A percentile compares a stretch with the other conserved stretches of the same genome.
These are phyloP conservation scores for Suhomyces sp. DNA, from an alignment of 805 yeast genomes.

Conservation along the genomic window DNA sequence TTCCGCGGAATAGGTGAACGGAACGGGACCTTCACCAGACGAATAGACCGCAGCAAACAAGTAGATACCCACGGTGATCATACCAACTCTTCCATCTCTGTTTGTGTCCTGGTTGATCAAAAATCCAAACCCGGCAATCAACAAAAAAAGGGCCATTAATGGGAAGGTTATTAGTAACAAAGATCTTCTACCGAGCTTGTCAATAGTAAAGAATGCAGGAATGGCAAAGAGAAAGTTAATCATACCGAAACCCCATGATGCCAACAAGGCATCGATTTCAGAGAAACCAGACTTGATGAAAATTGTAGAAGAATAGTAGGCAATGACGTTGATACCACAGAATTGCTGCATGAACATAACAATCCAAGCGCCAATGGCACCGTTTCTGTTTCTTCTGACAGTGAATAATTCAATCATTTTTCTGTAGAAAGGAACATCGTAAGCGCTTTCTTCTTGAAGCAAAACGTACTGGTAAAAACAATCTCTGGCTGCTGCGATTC, in stretches of 20 bases:
- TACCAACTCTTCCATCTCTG: slow-evolving; percentile 56
- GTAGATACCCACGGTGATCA: slow-evolving; percentile 71
- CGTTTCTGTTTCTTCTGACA: slow-evolving; percentile 79
- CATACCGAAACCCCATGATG: slow-evolving; percentile 86
- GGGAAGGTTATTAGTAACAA: slow-evolving; percentile 61
- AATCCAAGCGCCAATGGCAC: slow-evolving; percentile 74
- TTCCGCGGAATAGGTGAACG: slow-evolving; percentile 86
- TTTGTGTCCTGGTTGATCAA: slow-evolving; percentile 51
- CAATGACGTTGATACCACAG: slow-evolving; percentile 87
- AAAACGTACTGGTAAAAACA: slow-evolving; percentile 56
- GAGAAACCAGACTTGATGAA: slow-evolving; percentile 66
- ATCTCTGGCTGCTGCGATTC: slow-evolving; percentile 62
- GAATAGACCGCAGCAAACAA: slow-evolving; percentile 72
- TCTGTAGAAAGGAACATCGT: slow-evolving; percentile 40
- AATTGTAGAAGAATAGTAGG: slow-evolving; percentile 78
- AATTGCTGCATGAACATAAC: slow-evolving; percentile 90
- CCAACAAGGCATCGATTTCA: slow-evolving; percentile 61
- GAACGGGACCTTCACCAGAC: slow-evolving; percentile 86
- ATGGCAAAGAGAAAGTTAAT: slow-evolving; percentile 76
- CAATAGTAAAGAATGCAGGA: slow-evolving; percentile 80
- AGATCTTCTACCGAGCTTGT: slow-evolving; percentile 69
- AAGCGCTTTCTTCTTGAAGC: slow-evolving; percentile 59
- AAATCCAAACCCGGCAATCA: slow-evolving; percentile 68
- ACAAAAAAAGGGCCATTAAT: slow-evolving; percentile 56
- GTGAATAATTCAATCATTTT: slow-evolving; percentile 60